These are phyloP conservation scores for Chlorella sp. DNA, from an alignment of 139 green algal genomes.

Conservation along the genomic window DNA sequence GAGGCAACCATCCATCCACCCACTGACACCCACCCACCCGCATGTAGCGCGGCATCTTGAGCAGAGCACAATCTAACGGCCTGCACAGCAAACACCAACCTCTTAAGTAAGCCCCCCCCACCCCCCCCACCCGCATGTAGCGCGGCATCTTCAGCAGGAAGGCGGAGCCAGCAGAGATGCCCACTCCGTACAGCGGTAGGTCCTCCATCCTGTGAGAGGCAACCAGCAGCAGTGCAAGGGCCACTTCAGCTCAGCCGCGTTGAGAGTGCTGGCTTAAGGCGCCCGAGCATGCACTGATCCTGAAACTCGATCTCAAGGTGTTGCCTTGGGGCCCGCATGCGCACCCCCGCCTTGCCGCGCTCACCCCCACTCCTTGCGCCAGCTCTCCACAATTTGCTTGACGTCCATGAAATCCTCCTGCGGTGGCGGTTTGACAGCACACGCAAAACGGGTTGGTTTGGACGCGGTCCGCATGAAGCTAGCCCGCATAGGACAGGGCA, in stretches of 20 bases:
- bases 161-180: constrained; percentile 22
- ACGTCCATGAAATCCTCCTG: constrained; percentile 24
- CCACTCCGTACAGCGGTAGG: constrained; percentile 8
- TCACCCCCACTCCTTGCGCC: constrained; percentile 26
- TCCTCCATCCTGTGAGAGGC: background rate
- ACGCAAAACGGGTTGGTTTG: too few species aligned
- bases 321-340: background rate
- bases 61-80: too few species aligned
- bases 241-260: too few species aligned
- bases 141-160: constrained; percentile 24
- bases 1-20: background rate
- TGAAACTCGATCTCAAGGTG: too few species aligned
- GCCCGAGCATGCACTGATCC: too few species aligned
- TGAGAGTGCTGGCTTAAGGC: too few species aligned
- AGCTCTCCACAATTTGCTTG: background rate
- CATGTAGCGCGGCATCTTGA: constrained; percentile 19
- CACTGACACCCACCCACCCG: background rate
- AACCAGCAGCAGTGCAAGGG: too few species aligned
- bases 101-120: too few species aligned
- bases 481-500: too few species aligned
- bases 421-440: too few species aligned
- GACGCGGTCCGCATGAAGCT: too few species aligned
- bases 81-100: too few species aligned
- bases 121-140: background rate
- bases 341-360: background rate